Evolutionary conservation across 176 grass and related monocot species (phyloP), one percentile per base, ranked within the genome.

Genomic region (Aegilops longissima): DNA sequence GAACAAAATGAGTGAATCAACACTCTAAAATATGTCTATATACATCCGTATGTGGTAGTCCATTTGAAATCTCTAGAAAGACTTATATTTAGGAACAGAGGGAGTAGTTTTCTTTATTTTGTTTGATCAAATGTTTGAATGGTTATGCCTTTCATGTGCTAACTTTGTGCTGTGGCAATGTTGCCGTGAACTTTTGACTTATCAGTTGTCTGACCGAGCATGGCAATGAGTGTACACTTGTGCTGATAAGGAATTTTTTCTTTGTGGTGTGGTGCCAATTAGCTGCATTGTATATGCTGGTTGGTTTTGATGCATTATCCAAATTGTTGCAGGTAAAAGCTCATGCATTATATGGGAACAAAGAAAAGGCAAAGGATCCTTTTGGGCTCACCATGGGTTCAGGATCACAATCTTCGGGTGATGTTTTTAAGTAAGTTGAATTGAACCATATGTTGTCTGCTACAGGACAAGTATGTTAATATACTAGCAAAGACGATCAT

Each of bases 331-430:
- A 98, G 96, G 87, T 98, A 38, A 94, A 96, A 73, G 96, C 96
- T 69, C 78, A 98, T 91, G 82, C 82, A 31, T 78, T 96, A 56
- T 96, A 94, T 56, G 90, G 96, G 49, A 83, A 88, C 73, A 98
- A 92, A 78, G 96, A 89, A 70, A 98, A 94, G 77, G 96, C 93
- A 63, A 98, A 94, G 70, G 96, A 98, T 81, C 93, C 96, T 73
- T 96, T 98, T 33, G 93, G 93, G n/a, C 92, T 98, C 84, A 94
- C 96, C 64, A 92, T 98, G 96, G 93, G 93, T 79, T 79, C 92
- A 76, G 73, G 54, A 63, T 98, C 93, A 21, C 96, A 96, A 87
- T 86, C 90, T 81, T 83, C 93, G 29, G 78, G 82, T 69, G 96
- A 96, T 76, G 73, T 95, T 86, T 96, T 96, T 88, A 94, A 92